Evolutionary conservation across 495 filamentous ascomycete genomes (phyloP), one percentile per base, ranked within the genome.

Genomic region (Trypethelium eluteriae): DNA sequence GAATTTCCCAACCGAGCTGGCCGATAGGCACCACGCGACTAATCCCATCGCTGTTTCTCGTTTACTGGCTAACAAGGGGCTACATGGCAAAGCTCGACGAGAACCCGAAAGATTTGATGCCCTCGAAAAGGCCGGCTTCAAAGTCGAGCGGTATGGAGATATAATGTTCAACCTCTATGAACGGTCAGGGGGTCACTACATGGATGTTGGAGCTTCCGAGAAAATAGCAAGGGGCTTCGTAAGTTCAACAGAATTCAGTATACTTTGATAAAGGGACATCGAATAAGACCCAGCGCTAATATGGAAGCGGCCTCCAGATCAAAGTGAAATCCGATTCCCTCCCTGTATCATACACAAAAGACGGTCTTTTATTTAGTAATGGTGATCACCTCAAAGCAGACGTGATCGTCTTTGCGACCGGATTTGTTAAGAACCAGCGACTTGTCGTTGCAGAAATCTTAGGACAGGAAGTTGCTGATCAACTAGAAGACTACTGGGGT

Each of bases 341-440:
- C 12, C 74, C 75, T n/a, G 64, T 71, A 10, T 65, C 50, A 2
- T 74, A 75, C 36, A 78, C 74, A 3, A 44, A 65, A n/a, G 71
- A 72, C 0, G 78, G 78, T 0, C 68, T 80, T 1, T 35, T 47
- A 2, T 75, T 79, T 63, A 74, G 71, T 10, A 75, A 80, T 62
- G 77, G 76, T 0, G 72, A 66, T n/a, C 64, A 70, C n/a, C 12
- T 78, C 0, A 65, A 73, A 3, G 72, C 78, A 10, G 78, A 79
- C 64, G 66, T 76, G 4, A 68, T 80, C n/a, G 66, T 80, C 0
- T 76, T 79, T 68, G 75, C 74, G 38, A 80, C 78, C 6, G 77
- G 77, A 2, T 80, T 77, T 62, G 68, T 72, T 3, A 71, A 72
- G 4, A 67, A 78, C 62, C 67, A 76, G 38, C 67, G 70, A 1